Conservation (phyloP, 495 filamentous ascomycete species). For the Aspergillus asperescens region DNA sequence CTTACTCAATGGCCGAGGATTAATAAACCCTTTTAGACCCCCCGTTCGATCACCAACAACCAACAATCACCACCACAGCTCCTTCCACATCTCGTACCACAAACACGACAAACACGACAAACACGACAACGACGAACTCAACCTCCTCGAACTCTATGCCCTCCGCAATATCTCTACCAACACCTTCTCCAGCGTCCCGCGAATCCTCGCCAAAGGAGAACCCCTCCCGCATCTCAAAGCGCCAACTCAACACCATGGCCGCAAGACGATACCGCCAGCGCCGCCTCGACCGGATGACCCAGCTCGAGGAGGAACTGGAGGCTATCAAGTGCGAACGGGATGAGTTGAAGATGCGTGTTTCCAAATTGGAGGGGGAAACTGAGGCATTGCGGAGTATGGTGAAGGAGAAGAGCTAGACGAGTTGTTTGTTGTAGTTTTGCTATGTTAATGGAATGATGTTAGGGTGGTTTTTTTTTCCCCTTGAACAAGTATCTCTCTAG, state of each 20-base stretch:
- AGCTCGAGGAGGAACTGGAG: conserved; percentile 57
- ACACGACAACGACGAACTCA: too few species aligned
- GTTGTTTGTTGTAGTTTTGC: background rate
- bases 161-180: background rate
- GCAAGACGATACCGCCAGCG: conserved; percentile 68
- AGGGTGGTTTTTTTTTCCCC: background rate
- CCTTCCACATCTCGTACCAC: background rate
- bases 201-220: conserved; percentile 4
- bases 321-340: conserved; percentile 57
- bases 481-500: too few species aligned
- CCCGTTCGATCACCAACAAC: background rate
- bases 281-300: conserved; percentile 59
- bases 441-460: background rate
- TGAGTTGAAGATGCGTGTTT: conserved; percentile 58
- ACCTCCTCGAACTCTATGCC: conserved; percentile 10
- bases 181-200: conserved; percentile 5
- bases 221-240: conserved; percentile 45
- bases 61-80: background rate
- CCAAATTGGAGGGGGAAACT: conserved; percentile 59
- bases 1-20: background rate
- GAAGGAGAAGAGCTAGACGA: background rate
- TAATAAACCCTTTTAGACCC: background rate
- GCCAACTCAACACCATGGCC: conserved; percentile 62
- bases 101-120: background rate
- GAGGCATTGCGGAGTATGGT: conserved; percentile 34